phyloP scores from a whole-genome alignment of 2,329 filamentous ascomycete species.

The Magnaporthiopsis poae region DNA sequence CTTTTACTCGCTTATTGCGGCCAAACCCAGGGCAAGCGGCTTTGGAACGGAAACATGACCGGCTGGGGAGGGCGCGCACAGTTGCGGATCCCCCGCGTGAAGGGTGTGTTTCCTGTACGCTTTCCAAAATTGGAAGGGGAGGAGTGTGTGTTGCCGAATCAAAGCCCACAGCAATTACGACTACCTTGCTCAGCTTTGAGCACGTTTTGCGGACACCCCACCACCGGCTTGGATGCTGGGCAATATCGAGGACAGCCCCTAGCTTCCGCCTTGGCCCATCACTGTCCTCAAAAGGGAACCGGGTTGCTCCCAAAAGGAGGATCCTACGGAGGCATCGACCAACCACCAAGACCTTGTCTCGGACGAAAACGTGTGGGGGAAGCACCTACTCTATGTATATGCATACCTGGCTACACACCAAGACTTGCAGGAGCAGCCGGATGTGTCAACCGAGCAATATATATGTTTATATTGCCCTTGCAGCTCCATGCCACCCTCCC shows the following conservation, averaged over 20 bases:
- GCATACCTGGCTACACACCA: not conserved
- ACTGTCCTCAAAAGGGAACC: no score
- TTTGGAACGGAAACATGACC: not conserved
- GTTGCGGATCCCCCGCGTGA: no score
- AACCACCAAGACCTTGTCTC: not conserved
- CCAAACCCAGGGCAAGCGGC: not conserved
- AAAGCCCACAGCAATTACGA: not conserved
- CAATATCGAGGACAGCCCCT: not conserved
- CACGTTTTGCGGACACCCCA: not conserved
- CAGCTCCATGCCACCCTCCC: not conserved
- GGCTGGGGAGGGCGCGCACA: no score
- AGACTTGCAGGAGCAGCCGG: not conserved
- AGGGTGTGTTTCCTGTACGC: not conserved
- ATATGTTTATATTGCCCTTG: not conserved
- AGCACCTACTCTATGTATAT: not conserved
- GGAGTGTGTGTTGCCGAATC: not conserved
- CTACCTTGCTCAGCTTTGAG: not conserved
- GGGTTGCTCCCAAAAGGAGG: no score
- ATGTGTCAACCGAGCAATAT: not conserved
- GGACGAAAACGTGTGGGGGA: not conserved
- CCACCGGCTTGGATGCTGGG: not conserved
- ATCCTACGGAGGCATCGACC: no score
- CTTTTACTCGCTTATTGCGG: not conserved
- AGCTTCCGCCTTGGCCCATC: not conserved
- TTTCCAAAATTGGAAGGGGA: no score